Percentiles rank a stretch among this genome's conserved stretches.
Evolutionary conservation across 768 basidiomycete genomes (phyloP).

Genomic region (Naganishia kalamii): DNA sequence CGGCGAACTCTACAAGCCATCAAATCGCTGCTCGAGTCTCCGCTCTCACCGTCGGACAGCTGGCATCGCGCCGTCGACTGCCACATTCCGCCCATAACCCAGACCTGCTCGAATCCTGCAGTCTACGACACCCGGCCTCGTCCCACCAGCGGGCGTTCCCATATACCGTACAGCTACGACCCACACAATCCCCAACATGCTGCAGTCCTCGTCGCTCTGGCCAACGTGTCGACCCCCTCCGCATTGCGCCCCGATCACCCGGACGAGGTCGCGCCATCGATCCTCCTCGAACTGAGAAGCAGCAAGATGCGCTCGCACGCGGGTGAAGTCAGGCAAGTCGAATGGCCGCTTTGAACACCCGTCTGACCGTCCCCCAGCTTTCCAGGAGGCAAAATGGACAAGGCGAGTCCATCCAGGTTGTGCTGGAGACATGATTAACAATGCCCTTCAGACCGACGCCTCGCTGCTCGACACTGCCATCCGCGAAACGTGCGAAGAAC

Average conservation of each 20-base stretch:
- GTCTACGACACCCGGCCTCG: not conserved
- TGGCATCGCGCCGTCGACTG: not conserved
- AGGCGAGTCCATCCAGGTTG: conserved; percentile 22
- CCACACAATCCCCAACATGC: conserved; percentile 29
- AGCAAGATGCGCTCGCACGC: conserved; percentile 38
- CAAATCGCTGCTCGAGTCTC: not conserved
- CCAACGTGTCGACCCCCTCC: conserved; percentile 27
- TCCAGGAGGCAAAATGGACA: conserved; percentile 43
- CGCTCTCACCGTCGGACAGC: conserved; percentile 9
- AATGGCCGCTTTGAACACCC: not conserved
- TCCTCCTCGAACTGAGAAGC: conserved; percentile 38
- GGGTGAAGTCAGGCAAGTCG: conserved; percentile 42
- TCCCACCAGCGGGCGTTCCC: not conserved
- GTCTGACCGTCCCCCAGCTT: conserved; percentile 30
- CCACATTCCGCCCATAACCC: not conserved
- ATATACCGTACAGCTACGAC: not conserved
- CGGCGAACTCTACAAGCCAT: not conserved
- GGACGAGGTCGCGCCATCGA: conserved; percentile 25
- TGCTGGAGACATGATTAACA: not conserved
- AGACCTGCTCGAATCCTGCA: not conserved
- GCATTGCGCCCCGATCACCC: not conserved
- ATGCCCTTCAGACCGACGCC: conserved; percentile 2
- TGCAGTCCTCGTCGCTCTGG: conserved; percentile 40
- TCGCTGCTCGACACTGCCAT: conserved; percentile 24
- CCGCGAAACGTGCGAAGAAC: conserved; percentile 25